Evolutionary conservation across 371 early-diverging fungal genomes (phyloP), one percentile per base, ranked within the genome.

Genomic region (Nematocida homosporus): DNA sequence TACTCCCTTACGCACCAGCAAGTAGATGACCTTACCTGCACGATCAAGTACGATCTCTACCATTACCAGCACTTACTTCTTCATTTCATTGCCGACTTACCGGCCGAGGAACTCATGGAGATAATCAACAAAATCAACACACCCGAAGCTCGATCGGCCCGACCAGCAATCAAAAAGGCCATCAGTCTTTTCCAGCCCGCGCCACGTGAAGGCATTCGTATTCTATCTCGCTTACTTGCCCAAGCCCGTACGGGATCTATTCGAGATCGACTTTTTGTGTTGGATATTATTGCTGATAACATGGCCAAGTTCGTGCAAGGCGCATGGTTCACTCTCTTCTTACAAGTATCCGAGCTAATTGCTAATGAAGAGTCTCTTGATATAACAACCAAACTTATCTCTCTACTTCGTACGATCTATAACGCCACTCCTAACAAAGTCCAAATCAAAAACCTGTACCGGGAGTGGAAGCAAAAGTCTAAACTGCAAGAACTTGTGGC

Each of bases 21-120:
- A 2, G 52, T 47, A 52, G 75, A 60, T 38, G 63, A 72, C 20
- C 18, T 72, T 37, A 18, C 63, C 0, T 18, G 30, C 63, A 60
- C 47, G 30, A 34, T 44, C 35, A 72, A 72, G 61, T 72, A 72
- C 50, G 75, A 72, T 53, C 3, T 72, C 2, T 61, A 60, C 50
- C 50, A 72, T 30, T 72, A 72, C 52, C 77, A 72, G 34, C 18
- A 72, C 20, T 20, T 72, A 27, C 75, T 72, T 44, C 51, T 63
- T 25, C 42, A 40, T 27, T 72, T 51, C 50, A 32, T 72, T 3
- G 25, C 6, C 23, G 53, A 61, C 0, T 18, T 72, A 1, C 75
- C 75, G 30, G 16, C 41, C 16, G 57, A 61, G 8, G 75, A 72
- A 56, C 29, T 72, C 27, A 18, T 72, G 20, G 75, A 61, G 50